Evolutionary conservation across 176 grass and related monocot genomes (phyloP), one percentile per base, ranked within the genome.

Genomic region (Calamus simplicifolius): DNA sequence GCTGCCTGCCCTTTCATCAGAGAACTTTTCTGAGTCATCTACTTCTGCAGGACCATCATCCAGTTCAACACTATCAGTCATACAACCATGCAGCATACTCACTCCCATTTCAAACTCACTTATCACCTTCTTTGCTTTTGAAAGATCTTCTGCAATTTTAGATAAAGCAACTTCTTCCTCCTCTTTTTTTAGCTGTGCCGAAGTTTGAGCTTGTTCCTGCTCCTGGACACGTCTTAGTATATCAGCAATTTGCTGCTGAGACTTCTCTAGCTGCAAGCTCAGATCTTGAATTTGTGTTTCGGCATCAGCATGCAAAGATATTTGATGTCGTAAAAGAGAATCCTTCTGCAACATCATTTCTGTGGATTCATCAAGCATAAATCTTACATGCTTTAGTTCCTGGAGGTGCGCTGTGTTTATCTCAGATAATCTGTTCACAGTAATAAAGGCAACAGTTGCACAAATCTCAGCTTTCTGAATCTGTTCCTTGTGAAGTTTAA

Each of bases 361-460:
- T 29, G 78, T 76, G 48, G 71, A 81, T 64, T 94, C 80, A 62
- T 94, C 84, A 27, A 90, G 56, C 51, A 85, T 7, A 50, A 77
- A 48, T 12, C 76, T 63, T 59, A 74, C 55, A 66, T 56, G 76
- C 16, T 29, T 43, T 74, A 84, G 68, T 50, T 77, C 56, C 63
- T 74, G 25, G 29, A 67, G 17, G 50, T 71, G 73, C 12, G 53
- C 52, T 27, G 74, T 31, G 38, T 78, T 78, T 30, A 61, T 48
- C 31, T 64, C 54, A 55, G 50, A 55, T 63, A 73, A 64, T 43
- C 30, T 62, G 6, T 49, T 62, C 21, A 73, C 51, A 18, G 28
- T 43, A 14, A 73, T 63, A 19, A 73, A 63, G 61, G 70, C 70
- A 57, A 64, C 70, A 49, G 59, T 62, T 5, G 66, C 49, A 69